Conservation (phyloP, 2,329 filamentous ascomycete species). For the Aspergillus costaricaensis region DNA sequence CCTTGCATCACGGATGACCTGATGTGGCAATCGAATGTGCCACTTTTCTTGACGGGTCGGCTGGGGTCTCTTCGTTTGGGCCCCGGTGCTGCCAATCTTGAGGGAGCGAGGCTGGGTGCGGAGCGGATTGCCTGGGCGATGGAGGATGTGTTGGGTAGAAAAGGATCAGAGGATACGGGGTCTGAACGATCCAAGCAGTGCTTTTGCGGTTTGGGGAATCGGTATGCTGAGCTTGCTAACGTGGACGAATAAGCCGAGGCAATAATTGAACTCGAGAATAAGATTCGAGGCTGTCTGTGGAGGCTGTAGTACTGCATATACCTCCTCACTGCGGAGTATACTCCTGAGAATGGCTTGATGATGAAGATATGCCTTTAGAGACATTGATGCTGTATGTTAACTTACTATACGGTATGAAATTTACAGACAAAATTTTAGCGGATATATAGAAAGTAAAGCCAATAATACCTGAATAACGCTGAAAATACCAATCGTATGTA, state of each 20-base stretch:
- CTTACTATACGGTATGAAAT: not conserved
- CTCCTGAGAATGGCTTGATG: too few species aligned
- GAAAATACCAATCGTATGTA: not conserved
- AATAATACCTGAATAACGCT: not conserved
- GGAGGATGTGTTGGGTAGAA: slow-evolving; percentile 55
- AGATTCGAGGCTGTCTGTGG: not conserved
- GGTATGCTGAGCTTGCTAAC: slow-evolving; percentile 36
- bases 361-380: not conserved
- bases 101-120: slow-evolving; percentile 70
- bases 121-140: slow-evolving; percentile 73
- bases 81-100: slow-evolving; percentile 72
- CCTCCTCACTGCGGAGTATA: not conserved
- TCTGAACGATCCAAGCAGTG: slow-evolving; percentile 34
- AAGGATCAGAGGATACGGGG: slow-evolving; percentile 19
- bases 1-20: slow-evolving; percentile 75
- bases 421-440: not conserved
- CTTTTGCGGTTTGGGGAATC: slow-evolving; percentile 45
- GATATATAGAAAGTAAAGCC: fast-evolving
- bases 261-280: not conserved
- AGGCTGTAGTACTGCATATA: not conserved
- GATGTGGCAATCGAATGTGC: slow-evolving; percentile 72
- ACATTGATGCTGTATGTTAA: not conserved
- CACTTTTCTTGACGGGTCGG: slow-evolving; percentile 70
- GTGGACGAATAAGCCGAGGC: slow-evolving; percentile 12
- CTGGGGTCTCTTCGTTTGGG: slow-evolving; percentile 69